These are phyloP conservation scores for Penicillium corylophilum DNA, from an alignment of 2,329 filamentous ascomycete species.

Conservation along the genomic window DNA sequence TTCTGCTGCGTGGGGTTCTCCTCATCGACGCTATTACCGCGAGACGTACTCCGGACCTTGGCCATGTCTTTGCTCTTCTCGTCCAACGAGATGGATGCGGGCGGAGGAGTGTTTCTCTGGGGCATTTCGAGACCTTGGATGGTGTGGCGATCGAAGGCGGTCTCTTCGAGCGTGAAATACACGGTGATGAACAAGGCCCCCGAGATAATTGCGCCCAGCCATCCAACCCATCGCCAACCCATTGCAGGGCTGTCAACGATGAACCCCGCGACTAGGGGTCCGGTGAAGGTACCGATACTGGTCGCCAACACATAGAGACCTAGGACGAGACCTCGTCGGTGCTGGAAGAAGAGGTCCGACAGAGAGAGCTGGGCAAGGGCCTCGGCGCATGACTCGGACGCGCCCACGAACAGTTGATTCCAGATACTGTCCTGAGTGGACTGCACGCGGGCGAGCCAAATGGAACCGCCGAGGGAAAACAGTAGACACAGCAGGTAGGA, in stretches of 20 bases:
- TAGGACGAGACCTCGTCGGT: constrained; percentile 55
- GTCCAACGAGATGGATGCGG: not conserved
- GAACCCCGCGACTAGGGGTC: constrained; percentile 54
- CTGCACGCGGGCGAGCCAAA: constrained; percentile 54
- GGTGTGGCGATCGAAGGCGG: constrained; percentile 29
- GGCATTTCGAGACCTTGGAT: constrained; percentile 9
- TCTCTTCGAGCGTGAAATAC: constrained; percentile 56
- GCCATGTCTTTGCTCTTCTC: constrained; percentile 4
- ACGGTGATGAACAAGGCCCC: constrained; percentile 49
- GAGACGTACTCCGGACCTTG: not conserved
- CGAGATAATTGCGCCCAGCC: constrained; percentile 52
- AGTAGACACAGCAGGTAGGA: constrained; percentile 56
- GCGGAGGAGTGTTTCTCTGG: constrained; percentile 7
- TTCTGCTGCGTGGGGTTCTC: constrained; percentile 20
- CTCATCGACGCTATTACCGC: constrained; percentile 5
- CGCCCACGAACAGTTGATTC: constrained; percentile 59
- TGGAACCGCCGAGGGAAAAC: constrained; percentile 51
- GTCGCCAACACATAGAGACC: constrained; percentile 58
- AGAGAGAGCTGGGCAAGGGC: constrained; percentile 58
- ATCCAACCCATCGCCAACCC: constrained; percentile 58
- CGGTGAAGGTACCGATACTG: constrained; percentile 57
- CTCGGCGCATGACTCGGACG: constrained; percentile 57
- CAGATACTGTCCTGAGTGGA: constrained; percentile 51
- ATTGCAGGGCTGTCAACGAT: constrained; percentile 45
- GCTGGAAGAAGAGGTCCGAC: constrained; percentile 59